Evolutionary conservation across 2,329 filamentous ascomycete species (phyloP).

Genomic region (Aureobasidium leucospermi): DNA sequence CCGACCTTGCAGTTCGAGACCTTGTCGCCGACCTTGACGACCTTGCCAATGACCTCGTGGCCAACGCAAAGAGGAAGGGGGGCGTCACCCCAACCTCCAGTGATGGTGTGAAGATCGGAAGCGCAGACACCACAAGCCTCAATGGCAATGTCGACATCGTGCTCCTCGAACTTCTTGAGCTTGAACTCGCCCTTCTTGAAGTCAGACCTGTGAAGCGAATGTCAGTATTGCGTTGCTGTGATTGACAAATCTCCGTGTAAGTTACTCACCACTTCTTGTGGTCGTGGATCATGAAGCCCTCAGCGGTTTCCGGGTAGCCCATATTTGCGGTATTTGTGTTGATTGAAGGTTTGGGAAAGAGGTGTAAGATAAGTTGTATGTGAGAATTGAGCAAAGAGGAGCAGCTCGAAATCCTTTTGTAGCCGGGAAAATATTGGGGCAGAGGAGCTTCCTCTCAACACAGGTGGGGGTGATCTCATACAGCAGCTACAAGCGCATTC

Average conservation of each 20-base stretch:
- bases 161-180: slow-evolving; percentile 78
- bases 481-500: slow-evolving; percentile 6
- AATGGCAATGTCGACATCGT: slow-evolving; percentile 83
- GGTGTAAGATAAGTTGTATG: not conserved
- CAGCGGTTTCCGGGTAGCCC: slow-evolving; percentile 45
- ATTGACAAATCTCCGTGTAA: not conserved
- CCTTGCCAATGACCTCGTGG: slow-evolving; percentile 50
- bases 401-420: slow-evolving; percentile 7
- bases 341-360: slow-evolving; percentile 1
- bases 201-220: not conserved
- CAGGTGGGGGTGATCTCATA: slow-evolving; percentile 9
- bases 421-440: slow-evolving; percentile 7
- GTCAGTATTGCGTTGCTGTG: slow-evolving; percentile 27
- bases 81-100: slow-evolving; percentile 57
- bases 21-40: slow-evolving; percentile 43
- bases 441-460: not conserved
- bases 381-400: not conserved
- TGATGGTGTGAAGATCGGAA: slow-evolving; percentile 43
- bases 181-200: slow-evolving; percentile 50
- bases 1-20: slow-evolving; percentile 43
- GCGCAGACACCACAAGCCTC: slow-evolving; percentile 63
- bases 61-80: slow-evolving; percentile 59
- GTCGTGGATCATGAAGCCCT: slow-evolving; percentile 42
- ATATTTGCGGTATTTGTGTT: slow-evolving; percentile 28
- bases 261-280: slow-evolving; percentile 51